Evolutionary conservation across 2,329 filamentous ascomycete species (phyloP).

Genomic region (Fusarium lyarnte): DNA sequence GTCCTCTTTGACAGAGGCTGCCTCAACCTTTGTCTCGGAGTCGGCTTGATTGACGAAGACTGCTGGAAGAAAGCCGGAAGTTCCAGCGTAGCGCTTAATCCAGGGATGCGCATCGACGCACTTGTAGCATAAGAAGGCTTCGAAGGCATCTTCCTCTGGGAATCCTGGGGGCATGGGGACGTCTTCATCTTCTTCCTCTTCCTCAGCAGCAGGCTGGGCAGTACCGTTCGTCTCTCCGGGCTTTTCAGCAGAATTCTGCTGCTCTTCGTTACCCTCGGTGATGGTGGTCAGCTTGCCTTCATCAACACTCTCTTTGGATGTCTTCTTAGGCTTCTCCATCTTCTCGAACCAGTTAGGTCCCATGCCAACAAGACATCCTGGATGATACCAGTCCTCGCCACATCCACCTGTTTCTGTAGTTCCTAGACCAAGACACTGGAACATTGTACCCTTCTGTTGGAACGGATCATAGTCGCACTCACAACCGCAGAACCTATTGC

Average conservation of each 20-base stretch:
- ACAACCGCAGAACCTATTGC: conserved; percentile 92
- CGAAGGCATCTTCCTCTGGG: conserved; percentile 88
- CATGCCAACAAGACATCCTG: conserved; percentile 87
- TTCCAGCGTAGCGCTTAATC: conserved; percentile 88
- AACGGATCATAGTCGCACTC: conserved; percentile 87
- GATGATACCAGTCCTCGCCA: conserved; percentile 98
- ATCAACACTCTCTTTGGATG: conserved; percentile 4
- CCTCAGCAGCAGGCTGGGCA: conserved; percentile 36
- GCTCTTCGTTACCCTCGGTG: conserved; percentile 56
- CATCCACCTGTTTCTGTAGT: conserved; percentile 84
- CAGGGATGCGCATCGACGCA: conserved; percentile 89
- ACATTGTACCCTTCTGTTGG: conserved; percentile 96
- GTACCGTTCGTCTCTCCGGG: conserved; percentile 28
- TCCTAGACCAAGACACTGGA: conserved; percentile 90
- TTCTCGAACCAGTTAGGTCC: conserved; percentile 76
- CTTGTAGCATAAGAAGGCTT: conserved; percentile 92
- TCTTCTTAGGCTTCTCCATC: conserved; percentile 51
- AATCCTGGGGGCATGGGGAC: conserved; percentile 84
- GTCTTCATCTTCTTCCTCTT: conserved; percentile 64
- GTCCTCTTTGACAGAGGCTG: neutral
- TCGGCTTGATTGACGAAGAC: conserved; percentile 61
- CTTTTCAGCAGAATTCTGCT: conserved; percentile 33
- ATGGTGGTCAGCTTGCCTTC: conserved; percentile 58
- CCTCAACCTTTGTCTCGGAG: neutral
- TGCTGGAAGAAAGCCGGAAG: conserved; percentile 80